Evolutionary conservation across 2,329 filamentous ascomycete species (phyloP).

Genomic region (Pyrenophora graminea): DNA sequence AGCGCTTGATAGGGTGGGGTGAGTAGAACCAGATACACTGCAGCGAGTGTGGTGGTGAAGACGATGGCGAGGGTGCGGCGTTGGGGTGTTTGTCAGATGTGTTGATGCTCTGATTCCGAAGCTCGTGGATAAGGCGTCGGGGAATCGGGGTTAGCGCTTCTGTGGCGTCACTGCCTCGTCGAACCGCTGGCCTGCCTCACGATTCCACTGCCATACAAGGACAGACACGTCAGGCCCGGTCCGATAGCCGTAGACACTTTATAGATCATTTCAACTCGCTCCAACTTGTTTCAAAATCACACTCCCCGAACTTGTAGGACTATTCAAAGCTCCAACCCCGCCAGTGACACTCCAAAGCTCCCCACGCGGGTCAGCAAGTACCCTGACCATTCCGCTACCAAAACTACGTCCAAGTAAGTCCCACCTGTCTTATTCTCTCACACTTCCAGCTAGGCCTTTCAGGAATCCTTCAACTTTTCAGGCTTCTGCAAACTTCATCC

Average conservation of each 20-base stretch:
- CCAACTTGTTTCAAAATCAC: not conserved
- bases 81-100: conserved; percentile 40
- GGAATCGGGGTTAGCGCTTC: conserved; percentile 17
- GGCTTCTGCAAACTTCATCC: conserved; percentile 13
- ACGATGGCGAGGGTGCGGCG: conserved; percentile 22
- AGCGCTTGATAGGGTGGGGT: not conserved
- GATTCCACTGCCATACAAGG: conserved; percentile 30
- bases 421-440: not conserved
- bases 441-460: not conserved
- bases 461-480: conserved; percentile 12
- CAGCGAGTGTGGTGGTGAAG: conserved; percentile 13
- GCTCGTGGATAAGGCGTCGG: conserved; percentile 18
- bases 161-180: conserved; percentile 30
- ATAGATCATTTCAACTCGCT: not conserved
- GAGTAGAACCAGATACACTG: not conserved
- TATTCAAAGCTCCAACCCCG: conserved; percentile 10
- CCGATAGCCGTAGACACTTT: conserved; percentile 1
- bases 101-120: conserved; percentile 34
- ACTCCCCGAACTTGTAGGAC: no score
- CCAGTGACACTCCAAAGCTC: conserved; percentile 8
- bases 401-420: not conserved
- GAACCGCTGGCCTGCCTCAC: conserved; percentile 26
- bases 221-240: conserved; percentile 40
- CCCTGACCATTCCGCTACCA: conserved; percentile 3
- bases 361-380: conserved; percentile 20